Conservation (phyloP, 345 rosid genomes). For the Stellera chamaejasme region DNA sequence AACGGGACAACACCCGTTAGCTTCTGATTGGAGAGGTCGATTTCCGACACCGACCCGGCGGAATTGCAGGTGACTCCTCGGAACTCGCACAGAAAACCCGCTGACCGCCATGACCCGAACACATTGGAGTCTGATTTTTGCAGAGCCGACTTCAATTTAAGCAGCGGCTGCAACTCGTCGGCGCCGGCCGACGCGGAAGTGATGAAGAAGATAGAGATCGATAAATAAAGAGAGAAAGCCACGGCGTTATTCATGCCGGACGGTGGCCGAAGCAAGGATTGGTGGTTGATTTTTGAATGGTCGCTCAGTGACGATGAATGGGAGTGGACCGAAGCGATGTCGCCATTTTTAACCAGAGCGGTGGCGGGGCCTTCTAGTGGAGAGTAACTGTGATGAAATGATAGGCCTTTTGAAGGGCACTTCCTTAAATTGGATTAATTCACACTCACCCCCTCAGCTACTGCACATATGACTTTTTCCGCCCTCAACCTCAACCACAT, state of each 20-base stretch:
- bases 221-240: constrained; percentile 10
- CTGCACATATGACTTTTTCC: background rate
- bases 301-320: background rate
- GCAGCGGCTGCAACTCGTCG: constrained; percentile 47
- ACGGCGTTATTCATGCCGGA: constrained; percentile 23
- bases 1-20: constrained; percentile 46
- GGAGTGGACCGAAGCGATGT: constrained; percentile 3
- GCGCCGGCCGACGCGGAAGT: constrained; percentile 37
- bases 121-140: constrained; percentile 19
- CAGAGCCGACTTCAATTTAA: constrained; percentile 38
- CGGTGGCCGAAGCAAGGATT: constrained; percentile 3
- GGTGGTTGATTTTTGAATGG: background rate
- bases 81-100: constrained; percentile 32
- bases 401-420: too few species aligned
- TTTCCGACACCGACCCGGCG: constrained; percentile 37
- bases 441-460: background rate
- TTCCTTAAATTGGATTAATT: too few species aligned
- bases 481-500: background rate
- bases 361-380: background rate
- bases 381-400: too few species aligned
- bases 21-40: constrained; percentile 49
- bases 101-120: constrained; percentile 48
- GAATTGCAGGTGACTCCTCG: constrained; percentile 53
- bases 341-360: constrained; percentile 1
- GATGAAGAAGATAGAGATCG: constrained; percentile 24